A percentile compares a stretch with the other conserved stretches of the same genome.
phyloP scores from a whole-genome alignment of 495 filamentous ascomycete genomes.

The Neurospora sp. region DNA sequence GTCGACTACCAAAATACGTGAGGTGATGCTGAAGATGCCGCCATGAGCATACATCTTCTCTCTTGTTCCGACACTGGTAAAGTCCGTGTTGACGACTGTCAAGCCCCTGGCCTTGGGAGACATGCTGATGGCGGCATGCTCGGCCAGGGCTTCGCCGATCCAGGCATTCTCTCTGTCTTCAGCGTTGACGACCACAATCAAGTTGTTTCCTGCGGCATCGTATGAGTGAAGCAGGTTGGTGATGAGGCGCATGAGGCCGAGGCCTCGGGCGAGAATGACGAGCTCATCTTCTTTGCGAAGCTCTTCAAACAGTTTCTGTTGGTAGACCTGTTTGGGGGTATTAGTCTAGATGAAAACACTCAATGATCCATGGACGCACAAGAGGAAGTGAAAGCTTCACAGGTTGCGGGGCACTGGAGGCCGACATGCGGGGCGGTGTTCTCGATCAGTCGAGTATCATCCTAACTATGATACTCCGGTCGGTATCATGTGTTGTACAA shows the following conservation, averaged over 20 bases:
- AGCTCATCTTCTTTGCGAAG: constrained; percentile 87
- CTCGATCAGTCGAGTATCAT: neutral
- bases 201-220: constrained; percentile 88
- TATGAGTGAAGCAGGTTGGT: constrained; percentile 94
- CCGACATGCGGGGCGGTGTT: constrained; percentile 14
- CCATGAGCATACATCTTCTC: constrained; percentile 85
- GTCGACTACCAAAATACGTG: constrained; percentile 88
- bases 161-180: constrained; percentile 89
- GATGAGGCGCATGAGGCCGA: constrained; percentile 80
- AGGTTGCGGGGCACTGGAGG: constrained; percentile 26
- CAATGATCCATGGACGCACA: constrained; percentile 34
- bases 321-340: constrained; percentile 46
- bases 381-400: constrained; percentile 92
- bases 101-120: constrained; percentile 69
- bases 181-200: constrained; percentile 83
- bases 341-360: neutral
- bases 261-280: constrained; percentile 79
- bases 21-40: constrained; percentile 93
- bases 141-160: constrained; percentile 87
- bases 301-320: constrained; percentile 88
- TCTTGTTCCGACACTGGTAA: constrained; percentile 71
- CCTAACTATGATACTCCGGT: neutral
- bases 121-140: constrained; percentile 78
- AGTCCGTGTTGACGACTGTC: constrained; percentile 88
- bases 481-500: neutral